Evolutionary conservation across 768 basidiomycete genomes (phyloP).

Genomic region (Tephrocybe rancida): DNA sequence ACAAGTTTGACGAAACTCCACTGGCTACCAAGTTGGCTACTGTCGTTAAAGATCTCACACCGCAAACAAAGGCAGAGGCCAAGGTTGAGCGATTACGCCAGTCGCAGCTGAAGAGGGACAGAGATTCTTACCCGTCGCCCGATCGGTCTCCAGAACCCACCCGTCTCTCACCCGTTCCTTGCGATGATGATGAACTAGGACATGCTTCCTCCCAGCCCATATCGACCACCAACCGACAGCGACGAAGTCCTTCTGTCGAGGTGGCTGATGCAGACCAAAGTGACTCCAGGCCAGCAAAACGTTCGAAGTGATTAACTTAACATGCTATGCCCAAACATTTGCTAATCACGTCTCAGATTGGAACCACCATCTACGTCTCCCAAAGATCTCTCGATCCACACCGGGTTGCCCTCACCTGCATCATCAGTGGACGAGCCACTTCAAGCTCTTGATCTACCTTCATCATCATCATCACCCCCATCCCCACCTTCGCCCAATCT

Average conservation of each 20-base stretch:
- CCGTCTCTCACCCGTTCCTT: not conserved
- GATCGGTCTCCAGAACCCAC: conserved; percentile 14
- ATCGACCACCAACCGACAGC: conserved; percentile 14
- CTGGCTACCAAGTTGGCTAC: conserved; percentile 26
- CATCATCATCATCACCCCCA: not conserved
- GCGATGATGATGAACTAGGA: conserved; percentile 4
- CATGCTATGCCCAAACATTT: not conserved
- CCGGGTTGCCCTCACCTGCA: conserved; percentile 15
- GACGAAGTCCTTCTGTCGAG: conserved; percentile 10
- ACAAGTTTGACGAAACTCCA: conserved; percentile 17
- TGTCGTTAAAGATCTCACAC: conserved; percentile 30
- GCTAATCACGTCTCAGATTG: not conserved
- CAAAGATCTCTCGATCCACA: not conserved
- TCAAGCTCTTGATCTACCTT: not conserved
- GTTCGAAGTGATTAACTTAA: conserved; percentile 14
- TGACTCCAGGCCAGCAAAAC: conserved; percentile 14
- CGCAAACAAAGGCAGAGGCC: conserved; percentile 19
- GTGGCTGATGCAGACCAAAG: not conserved
- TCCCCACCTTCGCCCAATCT: not conserved
- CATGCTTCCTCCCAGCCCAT: not conserved
- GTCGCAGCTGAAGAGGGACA: not conserved
- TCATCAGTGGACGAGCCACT: conserved; percentile 9
- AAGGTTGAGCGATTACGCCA: conserved; percentile 8
- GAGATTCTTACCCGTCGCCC: conserved; percentile 23
- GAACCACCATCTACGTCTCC: not conserved